A percentile compares a stretch with the other conserved stretches of the same genome.
phyloP scores from a whole-genome alignment of 371 early-diverging fungal genomes.

The Actinomucor elegans region DNA sequence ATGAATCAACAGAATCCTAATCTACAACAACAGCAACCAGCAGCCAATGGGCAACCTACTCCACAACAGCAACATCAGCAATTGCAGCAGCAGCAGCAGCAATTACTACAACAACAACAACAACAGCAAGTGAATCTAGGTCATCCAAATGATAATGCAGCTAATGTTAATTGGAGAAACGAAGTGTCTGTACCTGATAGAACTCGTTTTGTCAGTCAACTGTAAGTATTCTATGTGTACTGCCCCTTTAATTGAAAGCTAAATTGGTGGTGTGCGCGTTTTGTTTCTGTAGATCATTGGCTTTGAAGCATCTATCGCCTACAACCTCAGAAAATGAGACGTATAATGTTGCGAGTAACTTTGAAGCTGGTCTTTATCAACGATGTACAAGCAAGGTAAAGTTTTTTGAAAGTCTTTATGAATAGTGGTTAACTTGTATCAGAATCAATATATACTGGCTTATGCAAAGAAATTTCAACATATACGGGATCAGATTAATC shows the following conservation, averaged over 20 bases:
- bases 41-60: conserved; percentile 3
- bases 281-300: conserved; percentile 25
- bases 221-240: conserved; percentile 42
- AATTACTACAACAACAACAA: neutral
- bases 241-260: too few species aligned
- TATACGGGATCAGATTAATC: conserved; percentile 28
- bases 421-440: neutral
- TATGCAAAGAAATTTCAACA: conserved; percentile 38
- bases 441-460: conserved; percentile 44
- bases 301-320: conserved; percentile 38
- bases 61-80: neutral
- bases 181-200: conserved; percentile 41
- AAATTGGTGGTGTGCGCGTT: conserved; percentile 14
- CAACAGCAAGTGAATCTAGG: conserved; percentile 15
- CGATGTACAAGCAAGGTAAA: conserved; percentile 45
- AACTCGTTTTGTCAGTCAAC: conserved; percentile 35
- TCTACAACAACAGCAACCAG: conserved; percentile 7
- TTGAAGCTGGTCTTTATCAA: conserved; percentile 39
- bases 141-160: conserved; percentile 12
- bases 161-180: conserved; percentile 43
- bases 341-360: conserved; percentile 38
- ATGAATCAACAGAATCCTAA: conserved; percentile 15
- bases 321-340: conserved; percentile 37
- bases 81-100: neutral
- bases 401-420: neutral